phyloP scores from a whole-genome alignment of 768 basidiomycete species.

The Trametes meyenii region DNA sequence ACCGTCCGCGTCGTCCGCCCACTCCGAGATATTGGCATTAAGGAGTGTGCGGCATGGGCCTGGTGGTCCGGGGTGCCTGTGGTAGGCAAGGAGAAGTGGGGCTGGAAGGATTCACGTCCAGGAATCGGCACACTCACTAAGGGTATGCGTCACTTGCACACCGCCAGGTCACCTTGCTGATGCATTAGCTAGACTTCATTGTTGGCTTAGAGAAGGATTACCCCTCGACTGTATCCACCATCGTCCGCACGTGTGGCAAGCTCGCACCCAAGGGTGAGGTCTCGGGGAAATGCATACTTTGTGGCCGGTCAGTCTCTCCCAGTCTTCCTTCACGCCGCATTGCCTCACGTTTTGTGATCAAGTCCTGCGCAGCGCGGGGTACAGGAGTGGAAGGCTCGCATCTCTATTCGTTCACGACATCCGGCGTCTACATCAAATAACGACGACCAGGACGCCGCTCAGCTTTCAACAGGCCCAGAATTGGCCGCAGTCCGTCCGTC shows the following conservation, averaged over 20 bases:
- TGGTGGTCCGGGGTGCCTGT: constrained; percentile 69
- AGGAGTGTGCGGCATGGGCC: constrained; percentile 77
- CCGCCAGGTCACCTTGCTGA: background rate
- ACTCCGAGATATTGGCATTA: constrained; percentile 71
- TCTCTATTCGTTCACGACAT: constrained; percentile 61
- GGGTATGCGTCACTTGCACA: constrained; percentile 43
- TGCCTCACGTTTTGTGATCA: background rate
- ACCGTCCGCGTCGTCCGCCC: constrained; percentile 63
- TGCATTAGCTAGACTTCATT: constrained; percentile 63
- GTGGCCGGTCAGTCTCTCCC: constrained; percentile 54
- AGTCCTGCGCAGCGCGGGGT: constrained; percentile 68
- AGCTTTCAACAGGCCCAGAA: constrained; percentile 9
- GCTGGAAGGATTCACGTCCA: constrained; percentile 48
- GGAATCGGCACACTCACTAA: constrained; percentile 70
- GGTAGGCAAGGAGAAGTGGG: constrained; percentile 49
- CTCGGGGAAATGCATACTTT: constrained; percentile 56
- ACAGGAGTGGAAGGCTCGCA: constrained; percentile 73
- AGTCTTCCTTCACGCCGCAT: background rate
- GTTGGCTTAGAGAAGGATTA: constrained; percentile 79
- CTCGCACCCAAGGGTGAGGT: constrained; percentile 64
- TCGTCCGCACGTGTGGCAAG: constrained; percentile 80
- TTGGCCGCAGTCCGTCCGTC: constrained; percentile 21
- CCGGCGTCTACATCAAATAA: constrained; percentile 5
- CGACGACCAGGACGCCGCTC: constrained; percentile 22
- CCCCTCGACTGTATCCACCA: constrained; percentile 85